Evolutionary conservation across 495 filamentous ascomycete species (phyloP), one percentile per base, ranked within the genome.

Genomic region (Penicillium canescens): DNA sequence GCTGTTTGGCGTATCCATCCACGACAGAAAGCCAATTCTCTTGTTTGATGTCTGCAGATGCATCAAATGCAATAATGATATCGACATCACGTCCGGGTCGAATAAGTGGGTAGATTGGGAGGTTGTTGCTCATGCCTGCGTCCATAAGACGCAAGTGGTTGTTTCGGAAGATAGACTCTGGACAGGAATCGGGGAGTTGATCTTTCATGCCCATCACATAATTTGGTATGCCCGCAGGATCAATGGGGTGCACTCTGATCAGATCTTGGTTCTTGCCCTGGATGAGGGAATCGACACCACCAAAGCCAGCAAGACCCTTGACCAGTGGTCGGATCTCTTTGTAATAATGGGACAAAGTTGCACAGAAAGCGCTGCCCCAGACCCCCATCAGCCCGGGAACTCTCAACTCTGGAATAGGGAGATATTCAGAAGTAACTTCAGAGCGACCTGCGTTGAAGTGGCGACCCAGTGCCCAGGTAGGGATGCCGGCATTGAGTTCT

Each of bases 41-140:
- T 23, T 83, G 86, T 61, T 88, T 88, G 46, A 92, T 86, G 52
- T 95, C 90, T 31, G 91, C 89, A 6, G 85, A 89, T 1, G 88
- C 88, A 66, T 96, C 91, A 59, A 96, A 95, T 14, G 89, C 88
- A 20, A 98, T 82, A n/a, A 98, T 75, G 37, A 98, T 80, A 60
- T 98, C 94, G 14, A 98, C 85, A 57, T 94, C 83, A 24, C 94
- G 79, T 3, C 91, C 92, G 0, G 88, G 90, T 16, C 94, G 82
- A 21, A 98, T 84, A 6, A 98, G 80, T 0, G 94, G 94, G 68
- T 98, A 98, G 24, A 96, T 89, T 4, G 94, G 93, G 3, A 98
- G 79, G 60, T 98, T 98, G 66, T 98, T 98, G 46, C 87, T 91
- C 92, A 98, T 98, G 11, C 94, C 94, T 6, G 94, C 91, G 72